Base-by-base conservation (phyloP, 306 rosid genomes). In the Trifolium pratense region DNA sequence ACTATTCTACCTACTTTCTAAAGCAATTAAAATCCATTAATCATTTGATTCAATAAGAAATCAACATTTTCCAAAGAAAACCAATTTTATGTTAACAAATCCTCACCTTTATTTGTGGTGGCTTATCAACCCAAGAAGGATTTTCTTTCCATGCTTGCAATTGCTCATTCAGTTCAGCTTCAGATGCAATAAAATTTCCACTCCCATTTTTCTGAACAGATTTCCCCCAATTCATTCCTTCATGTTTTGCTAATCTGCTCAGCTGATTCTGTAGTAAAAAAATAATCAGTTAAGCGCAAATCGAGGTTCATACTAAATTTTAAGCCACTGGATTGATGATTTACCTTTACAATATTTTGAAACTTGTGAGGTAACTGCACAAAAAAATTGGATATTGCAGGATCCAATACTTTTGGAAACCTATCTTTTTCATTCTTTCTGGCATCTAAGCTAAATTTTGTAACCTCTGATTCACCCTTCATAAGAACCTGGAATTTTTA, bases 111-210 rank as follows among this genome's bases (percentile, higher is more conserved):
- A 91, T 66, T 52, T 82, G 66, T 11, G 93, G 81, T 62, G 91
- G 80, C 77, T 81, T 86, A 81, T 91, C 97, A 58, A 23, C 85
- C 99, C 99, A 94, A 36, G 88, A 86, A 73, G 96, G 96, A 71
- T 91, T 91, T 78, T 87, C 91, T 83, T 83, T 85, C 99, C 97
- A 94, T 16, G 90, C 91, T 74, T 78, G 90, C 81, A 94, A 21
- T 82, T 94, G 99, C 84, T 88, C 92, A 77, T 86, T 80, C 52
- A 90, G 66, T 55, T 91, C 97, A 86, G 70, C 86, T 79, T 88
- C 90, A 78, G 87, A 88, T 68, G 77, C 78, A 68, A 75, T 42
- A 60, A 76, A 61, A 61, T 83, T 49, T 36, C 52, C 67, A 18
- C 80, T 77, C 68, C 52, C 80, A 34, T 67, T 71, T 75, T 70